Conservation (phyloP, 495 filamentous ascomycete genomes). For the Penicillium flavigenum region DNA sequence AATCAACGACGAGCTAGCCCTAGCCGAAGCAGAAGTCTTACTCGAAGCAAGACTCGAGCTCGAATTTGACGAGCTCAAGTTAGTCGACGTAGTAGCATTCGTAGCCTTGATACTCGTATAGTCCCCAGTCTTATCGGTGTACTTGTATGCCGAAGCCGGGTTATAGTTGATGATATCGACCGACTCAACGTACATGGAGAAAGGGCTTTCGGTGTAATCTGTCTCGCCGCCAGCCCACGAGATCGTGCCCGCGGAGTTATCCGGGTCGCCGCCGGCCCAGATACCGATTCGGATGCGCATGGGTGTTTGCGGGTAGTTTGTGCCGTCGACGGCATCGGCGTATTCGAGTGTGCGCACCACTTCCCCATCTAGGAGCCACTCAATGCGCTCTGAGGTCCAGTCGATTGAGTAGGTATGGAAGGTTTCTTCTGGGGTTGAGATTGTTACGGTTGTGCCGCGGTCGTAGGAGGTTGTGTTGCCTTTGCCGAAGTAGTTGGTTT, state of each 20-base stretch:
- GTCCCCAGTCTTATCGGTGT: slow-evolving; percentile 62
- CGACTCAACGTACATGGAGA: slow-evolving; percentile 71
- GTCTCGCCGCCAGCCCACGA: slow-evolving; percentile 81
- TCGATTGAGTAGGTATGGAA: slow-evolving; percentile 85
- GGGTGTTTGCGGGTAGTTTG: slow-evolving; percentile 87
- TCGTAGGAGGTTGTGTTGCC: slow-evolving; percentile 77
- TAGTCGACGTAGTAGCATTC: slow-evolving; percentile 22
- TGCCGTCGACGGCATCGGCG: slow-evolving; percentile 59
- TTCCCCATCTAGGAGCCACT: slow-evolving; percentile 80
- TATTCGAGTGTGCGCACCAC: slow-evolving; percentile 67
- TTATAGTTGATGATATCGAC: slow-evolving; percentile 44
- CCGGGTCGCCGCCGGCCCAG: slow-evolving; percentile 81
- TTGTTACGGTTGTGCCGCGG: slow-evolving; percentile 59
- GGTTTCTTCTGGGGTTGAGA: slow-evolving; percentile 61
- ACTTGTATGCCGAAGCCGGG: slow-evolving; percentile 60
- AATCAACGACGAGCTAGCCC: neutral
- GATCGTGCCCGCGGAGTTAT: slow-evolving; percentile 58
- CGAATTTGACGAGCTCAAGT: slow-evolving; percentile 17
- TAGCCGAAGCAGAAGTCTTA: slow-evolving; percentile 4
- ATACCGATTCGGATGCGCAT: slow-evolving; percentile 82
- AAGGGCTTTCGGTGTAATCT: slow-evolving; percentile 71
- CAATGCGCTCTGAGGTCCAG: slow-evolving; percentile 72
- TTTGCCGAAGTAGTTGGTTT: slow-evolving; percentile 95
- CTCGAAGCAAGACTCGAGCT: slow-evolving; percentile 2
- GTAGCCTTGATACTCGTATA: slow-evolving; percentile 68